Base-by-base conservation (phyloP, 2,329 filamentous ascomycete genomes). In the Trichophaea hybrida region DNA sequence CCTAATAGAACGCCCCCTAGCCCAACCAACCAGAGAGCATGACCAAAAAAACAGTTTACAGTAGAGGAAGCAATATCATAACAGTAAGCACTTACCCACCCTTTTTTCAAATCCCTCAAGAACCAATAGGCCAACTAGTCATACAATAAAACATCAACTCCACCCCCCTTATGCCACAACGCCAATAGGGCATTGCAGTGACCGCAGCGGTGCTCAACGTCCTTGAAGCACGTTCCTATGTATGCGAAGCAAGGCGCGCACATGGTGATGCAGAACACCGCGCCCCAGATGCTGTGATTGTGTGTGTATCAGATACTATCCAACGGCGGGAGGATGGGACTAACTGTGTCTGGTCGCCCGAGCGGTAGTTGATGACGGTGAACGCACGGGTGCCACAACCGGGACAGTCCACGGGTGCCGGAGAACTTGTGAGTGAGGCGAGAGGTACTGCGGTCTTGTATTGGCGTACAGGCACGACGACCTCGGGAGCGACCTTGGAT, bases 171-270 rank as follows among this genome's bases (percentile, higher is more conserved):
- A 68, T 78, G 75, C 74, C 74, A 78, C 0, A 72, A 74, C 0
- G 75, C 76, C 50, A 78, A 71, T 58, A 74, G 61, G 1, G 70
- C 70, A 37, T 73, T 73, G 60, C 76, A 78, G 35, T 72, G 70
- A 1, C 74, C 74, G 58, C 76, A 78, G 61, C 72, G 73, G 65
- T 78, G 76, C 62, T 74, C 68, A 3, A 75, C 74, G 57, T 78
- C 74, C 68, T 78, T 78, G 56, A 75, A 69, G 48, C 71, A 72
- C 32, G 71, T 72, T 67, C 77, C 72, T 34, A 76, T 43, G 62
- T 78, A 78, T 0, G 76, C 75, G 50, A 78, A 72, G 64, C 75
- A 78, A 10, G 75, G 74, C 4, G 77, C 65, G 61, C 74, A 75
- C 61, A 68, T 67, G 57, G 72, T 68, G 59, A 69, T 71, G 69